Evolutionary conservation across 2,329 filamentous ascomycete species (phyloP), one percentile per base, ranked within the genome.

Genomic region (Phialophora verrucosa): DNA sequence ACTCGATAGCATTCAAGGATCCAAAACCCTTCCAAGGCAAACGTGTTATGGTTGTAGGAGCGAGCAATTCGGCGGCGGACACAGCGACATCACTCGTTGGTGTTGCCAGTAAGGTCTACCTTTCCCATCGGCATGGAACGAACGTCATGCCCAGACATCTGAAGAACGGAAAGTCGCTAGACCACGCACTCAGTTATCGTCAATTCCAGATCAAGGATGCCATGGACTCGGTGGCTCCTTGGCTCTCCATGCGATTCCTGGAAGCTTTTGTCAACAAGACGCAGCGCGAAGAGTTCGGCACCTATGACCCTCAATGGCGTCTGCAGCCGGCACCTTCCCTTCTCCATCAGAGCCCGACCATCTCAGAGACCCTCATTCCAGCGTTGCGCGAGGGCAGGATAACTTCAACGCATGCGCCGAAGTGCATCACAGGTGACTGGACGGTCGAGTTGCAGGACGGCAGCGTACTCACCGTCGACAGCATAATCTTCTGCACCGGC

Each of bases 401-500:
- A 59, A 70, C 72, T 23, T 76, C 67, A 5, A 56, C 62, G 2
- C 56, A 61, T 10, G 60, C 51, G 29, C 61, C 65, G 4, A 53
- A 49, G 23, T 25, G 55, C 49, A 73, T 76, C 63, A 67, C 65
- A 2, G 74, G 73, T 3, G 66, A 73, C 4, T 63, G 64, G 7
- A 70, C 66, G 3, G 65, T 78, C 11, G 72, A 76, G 59, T 68
- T 79, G 11, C 66, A 70, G 10, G 73, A 77, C 62, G 76, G 76
- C 1, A 73, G 71, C 4, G 64, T 72, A 10, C 67, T 78, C 17
- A 71, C 75, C 32, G 71, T 78, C 31, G 75, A 78, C 62, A 73
- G 73, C 11, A 74, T 79, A 31, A 74, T 79, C 50, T 78, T 71
- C 63, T 77, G 76, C 63, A 79, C 77, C 8, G 77, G 77, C 51